Percentiles rank a stretch among this genome's conserved stretches.
Conservation (phyloP, 2,329 filamentous ascomycete genomes). For the Paracamarosporium sp. region DNA sequence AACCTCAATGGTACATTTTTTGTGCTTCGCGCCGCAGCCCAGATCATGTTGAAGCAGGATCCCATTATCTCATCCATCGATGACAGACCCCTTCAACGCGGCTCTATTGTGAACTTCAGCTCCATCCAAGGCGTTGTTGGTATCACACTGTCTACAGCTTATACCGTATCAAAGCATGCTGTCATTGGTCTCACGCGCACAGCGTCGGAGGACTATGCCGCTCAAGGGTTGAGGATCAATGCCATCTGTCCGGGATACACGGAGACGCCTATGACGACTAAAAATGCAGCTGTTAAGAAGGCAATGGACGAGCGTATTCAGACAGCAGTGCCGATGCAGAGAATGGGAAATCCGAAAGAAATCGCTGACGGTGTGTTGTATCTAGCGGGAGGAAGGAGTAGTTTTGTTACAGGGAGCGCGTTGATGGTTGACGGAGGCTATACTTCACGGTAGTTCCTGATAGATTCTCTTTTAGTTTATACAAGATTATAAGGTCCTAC, state of each 20-base stretch:
- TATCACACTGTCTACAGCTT: slow-evolving; percentile 45
- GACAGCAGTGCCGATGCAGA: slow-evolving; percentile 31
- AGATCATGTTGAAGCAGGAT: slow-evolving; percentile 55
- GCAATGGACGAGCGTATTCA: slow-evolving; percentile 31
- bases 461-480: too few relatives aligned
- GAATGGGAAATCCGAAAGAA: slow-evolving; percentile 27
- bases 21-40: slow-evolving; percentile 48
- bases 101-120: slow-evolving; percentile 48
- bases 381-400: slow-evolving; percentile 30
- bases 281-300: slow-evolving; percentile 24
- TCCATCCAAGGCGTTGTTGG: slow-evolving; percentile 49
- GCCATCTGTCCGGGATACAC: slow-evolving; percentile 39
- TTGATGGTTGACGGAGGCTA: slow-evolving; percentile 31
- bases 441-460: slow-evolving; percentile 12
- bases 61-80: slow-evolving; percentile 45
- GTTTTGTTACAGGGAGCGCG: slow-evolving; percentile 31
- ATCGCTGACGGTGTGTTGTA: slow-evolving; percentile 39
- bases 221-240: slow-evolving; percentile 50
- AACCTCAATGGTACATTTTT: slow-evolving; percentile 55
- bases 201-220: slow-evolving; percentile 52
- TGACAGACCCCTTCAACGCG: slow-evolving; percentile 32
- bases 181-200: slow-evolving; percentile 53
- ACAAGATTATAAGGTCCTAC: background rate
- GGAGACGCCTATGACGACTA: slow-evolving; percentile 29
- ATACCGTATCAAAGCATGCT: slow-evolving; percentile 50